Evolutionary conservation across 345 rosid species (phyloP).

Genomic region (Aquilaria yunnanensis): DNA sequence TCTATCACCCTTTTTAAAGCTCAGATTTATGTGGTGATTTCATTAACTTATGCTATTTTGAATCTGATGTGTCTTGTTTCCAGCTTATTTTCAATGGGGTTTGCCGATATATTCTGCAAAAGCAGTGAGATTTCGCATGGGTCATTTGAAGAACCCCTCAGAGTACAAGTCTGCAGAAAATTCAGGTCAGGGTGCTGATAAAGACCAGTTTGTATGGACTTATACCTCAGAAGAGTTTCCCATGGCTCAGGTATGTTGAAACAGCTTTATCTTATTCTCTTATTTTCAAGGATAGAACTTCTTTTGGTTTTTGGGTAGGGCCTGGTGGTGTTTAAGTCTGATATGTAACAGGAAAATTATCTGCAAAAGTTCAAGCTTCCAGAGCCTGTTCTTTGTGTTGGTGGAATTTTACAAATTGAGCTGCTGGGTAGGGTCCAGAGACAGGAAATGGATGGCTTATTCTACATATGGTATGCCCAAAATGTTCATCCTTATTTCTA

Average conservation of each 20-base stretch:
- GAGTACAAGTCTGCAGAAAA: conserved; percentile 20
- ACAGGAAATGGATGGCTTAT: conserved; percentile 70
- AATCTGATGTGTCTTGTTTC: background rate
- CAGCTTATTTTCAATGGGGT: conserved; percentile 79
- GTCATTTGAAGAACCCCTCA: conserved; percentile 34
- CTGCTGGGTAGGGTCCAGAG: conserved; percentile 85
- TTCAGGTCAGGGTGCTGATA: conserved; percentile 20
- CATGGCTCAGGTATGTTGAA: conserved; percentile 73
- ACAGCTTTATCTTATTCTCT: background rate
- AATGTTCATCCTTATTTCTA: background rate
- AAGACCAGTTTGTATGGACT: conserved; percentile 58
- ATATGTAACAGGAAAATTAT: conserved; percentile 45
- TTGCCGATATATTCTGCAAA: conserved; percentile 76
- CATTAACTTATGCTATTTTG: conserved; percentile 5
- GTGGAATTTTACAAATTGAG: conserved; percentile 75
- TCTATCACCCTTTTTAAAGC: conserved; percentile 5
- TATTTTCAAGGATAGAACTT: background rate
- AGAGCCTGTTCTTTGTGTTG: conserved; percentile 82
- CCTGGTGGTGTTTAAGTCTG: background rate
- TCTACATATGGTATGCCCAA: conserved; percentile 70
- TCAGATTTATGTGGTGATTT: background rate
- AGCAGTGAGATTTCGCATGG: conserved; percentile 67
- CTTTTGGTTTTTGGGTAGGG: background rate
- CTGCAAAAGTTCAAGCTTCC: conserved; percentile 82
- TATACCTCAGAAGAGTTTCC: conserved; percentile 83